These are phyloP conservation scores for Apiotrichum porosum DNA, from an alignment of 1,284 basidiomycete genomes.

Conservation along the genomic window DNA sequence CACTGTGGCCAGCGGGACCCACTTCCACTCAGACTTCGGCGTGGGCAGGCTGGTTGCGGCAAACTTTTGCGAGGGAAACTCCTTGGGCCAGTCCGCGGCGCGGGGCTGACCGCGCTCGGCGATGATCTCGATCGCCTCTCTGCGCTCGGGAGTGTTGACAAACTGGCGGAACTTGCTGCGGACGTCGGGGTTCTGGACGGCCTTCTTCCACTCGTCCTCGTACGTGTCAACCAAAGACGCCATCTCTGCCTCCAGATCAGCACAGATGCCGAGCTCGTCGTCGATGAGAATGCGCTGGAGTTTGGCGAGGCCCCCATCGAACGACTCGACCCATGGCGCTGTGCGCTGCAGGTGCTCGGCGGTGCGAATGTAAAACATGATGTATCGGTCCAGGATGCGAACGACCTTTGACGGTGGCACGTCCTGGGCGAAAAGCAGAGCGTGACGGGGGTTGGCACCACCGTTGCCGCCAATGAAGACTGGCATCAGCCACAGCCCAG, in stretches of 20 bases:
- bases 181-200: slow-evolving; percentile 57
- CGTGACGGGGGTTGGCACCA: slow-evolving; percentile 62
- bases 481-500: slow-evolving; percentile 27
- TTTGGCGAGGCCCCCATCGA: slow-evolving; percentile 66
- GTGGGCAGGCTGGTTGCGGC: slow-evolving; percentile 22
- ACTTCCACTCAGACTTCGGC: slow-evolving; percentile 59
- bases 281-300: slow-evolving; percentile 63
- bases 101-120: slow-evolving; percentile 61
- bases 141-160: slow-evolving; percentile 57
- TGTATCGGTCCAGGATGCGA: slow-evolving; percentile 63
- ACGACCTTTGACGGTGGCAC: slow-evolving; percentile 62
- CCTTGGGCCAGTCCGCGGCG: slow-evolving; percentile 66
- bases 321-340: slow-evolving; percentile 67
- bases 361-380: slow-evolving; percentile 68
- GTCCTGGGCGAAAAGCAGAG: slow-evolving; percentile 54
- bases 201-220: slow-evolving; percentile 66
- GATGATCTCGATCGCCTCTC: slow-evolving; percentile 59
- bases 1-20: slow-evolving; percentile 56
- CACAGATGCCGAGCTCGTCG: slow-evolving; percentile 71
- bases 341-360: slow-evolving; percentile 66
- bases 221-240: slow-evolving; percentile 62
- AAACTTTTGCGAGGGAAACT: slow-evolving; percentile 38
- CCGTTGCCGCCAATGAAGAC: slow-evolving; percentile 72
- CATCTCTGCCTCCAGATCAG: slow-evolving; percentile 67
- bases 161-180: slow-evolving; percentile 64